Evolutionary conservation across 352 stramenopile genomes (phyloP).

Genomic region (Pythium aquatile): DNA sequence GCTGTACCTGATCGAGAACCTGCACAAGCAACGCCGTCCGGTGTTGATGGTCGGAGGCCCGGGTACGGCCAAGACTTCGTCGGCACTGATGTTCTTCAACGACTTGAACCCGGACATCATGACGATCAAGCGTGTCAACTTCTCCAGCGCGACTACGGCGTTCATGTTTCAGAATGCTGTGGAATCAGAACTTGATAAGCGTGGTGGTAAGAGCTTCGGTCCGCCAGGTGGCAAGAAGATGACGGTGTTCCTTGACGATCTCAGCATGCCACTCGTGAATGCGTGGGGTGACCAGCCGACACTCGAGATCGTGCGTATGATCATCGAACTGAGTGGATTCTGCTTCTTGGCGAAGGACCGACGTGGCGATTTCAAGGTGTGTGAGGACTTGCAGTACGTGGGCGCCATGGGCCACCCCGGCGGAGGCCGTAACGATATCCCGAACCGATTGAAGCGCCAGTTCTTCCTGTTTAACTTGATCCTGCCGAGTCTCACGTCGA

Average conservation of each 20-base stretch:
- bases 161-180: conserved; percentile 98
- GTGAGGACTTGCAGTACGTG: conserved; percentile 97
- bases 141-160: conserved; percentile 96
- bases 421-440: conserved; percentile 98
- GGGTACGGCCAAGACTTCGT: conserved; percentile 98
- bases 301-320: conserved; percentile 96
- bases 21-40: conserved; percentile 94
- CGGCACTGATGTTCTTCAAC: conserved; percentile 97
- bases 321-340: conserved; percentile 96
- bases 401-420: conserved; percentile 97
- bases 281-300: conserved; percentile 98
- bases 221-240: conserved; percentile 98
- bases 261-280: conserved; percentile 98
- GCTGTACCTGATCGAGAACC: conserved; percentile 89
- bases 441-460: conserved; percentile 98
- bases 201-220: conserved; percentile 97
- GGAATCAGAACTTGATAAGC: conserved; percentile 98
- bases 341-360: conserved; percentile 99
- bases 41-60: conserved; percentile 96
- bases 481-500: conserved; percentile 95
- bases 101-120: conserved; percentile 93
- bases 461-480: conserved; percentile 99
- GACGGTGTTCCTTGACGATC: conserved; percentile 98
- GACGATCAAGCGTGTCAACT: conserved; percentile 98
- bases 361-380: conserved; percentile 98